These are phyloP conservation scores for Ceratocystiopsis brevicomis DNA, from an alignment of 2,329 filamentous ascomycete genomes.

Conservation along the genomic window DNA sequence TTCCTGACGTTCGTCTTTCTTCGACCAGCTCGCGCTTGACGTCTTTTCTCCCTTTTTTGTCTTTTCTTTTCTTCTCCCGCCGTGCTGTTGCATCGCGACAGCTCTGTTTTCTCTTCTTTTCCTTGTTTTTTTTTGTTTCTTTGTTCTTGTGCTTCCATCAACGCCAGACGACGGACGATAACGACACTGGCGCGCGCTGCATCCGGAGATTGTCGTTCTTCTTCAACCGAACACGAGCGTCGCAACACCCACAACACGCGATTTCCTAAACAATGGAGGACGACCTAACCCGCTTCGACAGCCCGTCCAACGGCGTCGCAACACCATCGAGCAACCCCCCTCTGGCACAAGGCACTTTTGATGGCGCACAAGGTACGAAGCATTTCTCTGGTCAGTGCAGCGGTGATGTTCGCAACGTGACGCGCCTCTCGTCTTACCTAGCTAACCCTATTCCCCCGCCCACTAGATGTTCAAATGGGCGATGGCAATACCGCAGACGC, in stretches of 20 bases:
- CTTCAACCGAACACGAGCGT: not conserved
- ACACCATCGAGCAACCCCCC: constrained; percentile 38
- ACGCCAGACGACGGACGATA: too few relatives aligned
- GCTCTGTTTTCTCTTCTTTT: too few relatives aligned
- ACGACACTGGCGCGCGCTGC: too few relatives aligned
- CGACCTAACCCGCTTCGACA: constrained; percentile 35
- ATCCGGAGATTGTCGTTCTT: not conserved
- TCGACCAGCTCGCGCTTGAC: not conserved
- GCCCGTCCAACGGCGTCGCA: constrained; percentile 30
- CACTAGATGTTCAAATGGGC: constrained; percentile 48
- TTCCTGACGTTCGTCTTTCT: not conserved
- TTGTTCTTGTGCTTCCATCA: too few relatives aligned
- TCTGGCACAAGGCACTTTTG: constrained; percentile 33
- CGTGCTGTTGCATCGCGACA: too few relatives aligned
- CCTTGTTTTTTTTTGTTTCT: not conserved
- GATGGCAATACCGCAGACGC: constrained; percentile 21
- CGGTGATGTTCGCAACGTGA: too few relatives aligned
- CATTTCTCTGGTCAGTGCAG: not conserved
- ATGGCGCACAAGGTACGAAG: not conserved
- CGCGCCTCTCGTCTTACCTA: too few relatives aligned
- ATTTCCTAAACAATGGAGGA: constrained; percentile 32
- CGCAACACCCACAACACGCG: too few relatives aligned
- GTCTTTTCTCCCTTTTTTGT: not conserved
- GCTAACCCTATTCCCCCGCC: not conserved
- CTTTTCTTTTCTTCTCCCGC: not conserved